phyloP scores from a whole-genome alignment of 805 yeast genomes.

The Kluyveromyces aestuarii region DNA sequence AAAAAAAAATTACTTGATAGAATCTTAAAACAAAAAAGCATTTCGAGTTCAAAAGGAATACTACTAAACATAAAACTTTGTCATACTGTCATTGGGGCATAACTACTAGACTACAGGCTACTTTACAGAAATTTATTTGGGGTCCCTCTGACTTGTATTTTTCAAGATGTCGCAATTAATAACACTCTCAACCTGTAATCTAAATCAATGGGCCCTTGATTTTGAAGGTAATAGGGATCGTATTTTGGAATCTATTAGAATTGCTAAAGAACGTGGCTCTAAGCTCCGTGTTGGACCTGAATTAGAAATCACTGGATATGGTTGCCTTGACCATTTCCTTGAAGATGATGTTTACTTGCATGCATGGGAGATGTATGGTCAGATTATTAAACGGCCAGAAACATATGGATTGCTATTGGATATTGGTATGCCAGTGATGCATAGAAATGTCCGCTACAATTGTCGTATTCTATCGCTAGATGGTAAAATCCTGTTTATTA shows the following conservation, averaged over 20 bases:
- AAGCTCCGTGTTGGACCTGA: constrained; percentile 93
- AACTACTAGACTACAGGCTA: neutral
- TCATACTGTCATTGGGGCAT: too few species aligned
- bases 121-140: neutral
- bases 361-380: constrained; percentile 89
- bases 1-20: too few species aligned
- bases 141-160: neutral
- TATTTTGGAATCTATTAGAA: constrained; percentile 66
- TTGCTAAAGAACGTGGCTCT: constrained; percentile 73
- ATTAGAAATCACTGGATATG: constrained; percentile 88
- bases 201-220: constrained; percentile 98
- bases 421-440: constrained; percentile 90
- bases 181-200: constrained; percentile 86
- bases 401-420: constrained; percentile 76
- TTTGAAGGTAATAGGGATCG: constrained; percentile 95
- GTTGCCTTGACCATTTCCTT: constrained; percentile 87
- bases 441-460: constrained; percentile 81
- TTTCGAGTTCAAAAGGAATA: too few species aligned
- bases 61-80: too few species aligned
- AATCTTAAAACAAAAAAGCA: too few species aligned
- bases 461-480: constrained; percentile 80
- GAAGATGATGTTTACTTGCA: constrained; percentile 85
- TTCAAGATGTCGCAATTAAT: constrained; percentile 69
- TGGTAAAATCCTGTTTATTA: constrained; percentile 69
- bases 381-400: constrained; percentile 57